These are phyloP conservation scores for Lyophyllum atratum DNA, from an alignment of 768 basidiomycete species.

Conservation along the genomic window DNA sequence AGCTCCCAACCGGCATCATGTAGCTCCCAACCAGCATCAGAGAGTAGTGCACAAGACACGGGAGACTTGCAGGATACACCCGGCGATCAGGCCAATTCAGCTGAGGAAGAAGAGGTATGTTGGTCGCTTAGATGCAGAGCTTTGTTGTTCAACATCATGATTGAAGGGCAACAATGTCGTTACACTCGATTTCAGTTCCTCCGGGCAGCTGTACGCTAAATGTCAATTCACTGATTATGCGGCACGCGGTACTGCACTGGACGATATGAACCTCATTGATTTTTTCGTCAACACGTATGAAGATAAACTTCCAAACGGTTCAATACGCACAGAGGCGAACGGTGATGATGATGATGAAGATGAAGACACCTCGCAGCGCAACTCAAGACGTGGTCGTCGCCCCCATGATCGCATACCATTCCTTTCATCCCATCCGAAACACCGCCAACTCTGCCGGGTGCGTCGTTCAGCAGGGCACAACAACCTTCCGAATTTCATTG, in stretches of 20 bases:
- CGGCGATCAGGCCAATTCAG: neutral
- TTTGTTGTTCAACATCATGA: too few relatives aligned
- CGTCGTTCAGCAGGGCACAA: constrained; percentile 24
- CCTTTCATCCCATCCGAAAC: constrained; percentile 1
- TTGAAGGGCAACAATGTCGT: constrained; percentile 7
- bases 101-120: neutral
- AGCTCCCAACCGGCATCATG: too few relatives aligned
- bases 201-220: neutral
- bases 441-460: constrained; percentile 18
- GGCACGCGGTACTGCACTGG: neutral
- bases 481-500: constrained; percentile 38
- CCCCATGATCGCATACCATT: neutral
- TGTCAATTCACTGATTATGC: neutral
- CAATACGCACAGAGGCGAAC: neutral
- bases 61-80: neutral
- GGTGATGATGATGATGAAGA: neutral
- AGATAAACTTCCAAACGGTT: neutral
- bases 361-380: neutral
- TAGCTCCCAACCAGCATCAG: neutral
- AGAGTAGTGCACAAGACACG: neutral
- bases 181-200: neutral
- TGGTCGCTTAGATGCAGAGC: too few relatives aligned
- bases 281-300: constrained; percentile 3
- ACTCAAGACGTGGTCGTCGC: neutral
- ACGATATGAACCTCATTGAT: neutral